A percentile compares a stretch with the other conserved stretches of the same genome.
Conservation (phyloP, 352 stramenopile genomes). For the Phytophthora brassicae region DNA sequence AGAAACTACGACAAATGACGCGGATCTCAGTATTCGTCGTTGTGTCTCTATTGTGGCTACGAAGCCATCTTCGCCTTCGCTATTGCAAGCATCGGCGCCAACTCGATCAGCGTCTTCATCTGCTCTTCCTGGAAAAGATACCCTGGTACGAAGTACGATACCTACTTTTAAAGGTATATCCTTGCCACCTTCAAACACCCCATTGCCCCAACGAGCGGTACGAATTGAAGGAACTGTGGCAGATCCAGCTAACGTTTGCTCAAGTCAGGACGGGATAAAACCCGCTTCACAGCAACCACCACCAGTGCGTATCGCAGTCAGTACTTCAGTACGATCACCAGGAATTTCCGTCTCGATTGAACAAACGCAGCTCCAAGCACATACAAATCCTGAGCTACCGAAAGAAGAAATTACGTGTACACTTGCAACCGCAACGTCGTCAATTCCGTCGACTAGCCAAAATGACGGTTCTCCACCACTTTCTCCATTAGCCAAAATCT, state of each 20-base stretch:
- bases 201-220: background rate
- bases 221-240: background rate
- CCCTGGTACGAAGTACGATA: background rate
- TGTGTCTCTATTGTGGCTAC: constrained; percentile 3
- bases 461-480: constrained; percentile 1
- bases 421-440: background rate
- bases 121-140: constrained; percentile 10
- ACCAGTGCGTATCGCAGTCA: background rate
- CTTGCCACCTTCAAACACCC: background rate
- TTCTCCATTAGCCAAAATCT: constrained; percentile 33
- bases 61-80: background rate
- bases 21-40: background rate
- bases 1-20: background rate
- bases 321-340: background rate
- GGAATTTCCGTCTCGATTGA: background rate
- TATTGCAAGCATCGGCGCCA: constrained; percentile 5
- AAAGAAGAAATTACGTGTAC: background rate
- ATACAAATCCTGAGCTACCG: background rate
- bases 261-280: background rate
- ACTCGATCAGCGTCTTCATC: constrained; percentile 37
- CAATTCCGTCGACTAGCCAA: background rate
- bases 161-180: background rate
- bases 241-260: background rate
- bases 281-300: background rate
- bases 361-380: background rate